Base-by-base conservation (phyloP, 176 grass and related monocot species). In the Oryza glumipatula region DNA sequence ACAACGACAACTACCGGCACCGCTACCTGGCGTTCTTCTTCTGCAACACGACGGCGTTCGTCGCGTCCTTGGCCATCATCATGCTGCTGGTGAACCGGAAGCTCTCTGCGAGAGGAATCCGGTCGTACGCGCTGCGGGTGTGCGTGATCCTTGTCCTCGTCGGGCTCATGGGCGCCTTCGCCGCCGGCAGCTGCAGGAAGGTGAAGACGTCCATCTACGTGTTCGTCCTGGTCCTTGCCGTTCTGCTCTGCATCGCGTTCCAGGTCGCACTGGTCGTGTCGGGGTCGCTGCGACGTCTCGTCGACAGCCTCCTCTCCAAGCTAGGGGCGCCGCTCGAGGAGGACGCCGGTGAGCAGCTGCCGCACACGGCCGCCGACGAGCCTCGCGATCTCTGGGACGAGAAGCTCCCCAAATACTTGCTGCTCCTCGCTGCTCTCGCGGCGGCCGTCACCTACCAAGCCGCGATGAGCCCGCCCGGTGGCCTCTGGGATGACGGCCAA, bases 171-270 rank as follows among this genome's bases (percentile, higher is more conserved):
- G 80, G 80, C 13, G 86, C 86, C n/a, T 92, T 79, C 38, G 78
- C 86, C 5, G 72, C 81, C 2, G 86, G 90, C 2, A 88, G 85
- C 64, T 65, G 76, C 46, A 74, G 89, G 76, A 88, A 80, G 69
- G 85, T 91, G 43, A 84, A 80, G 16, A 88, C 89, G 19, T 88
- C 85, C 65, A 85, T 88, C 35, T 91, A 91, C 19, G 70, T 91
- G 44, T 43, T 88, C 9, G 23, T 72, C 38, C 41, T 88, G 13
- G 65, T 54, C n/a, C 41, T 83, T 9, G 85, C 84, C 3, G 85
- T 91, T 72, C 67, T 91, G 1, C 2, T 84, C 23, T 84, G 65
- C 80, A 81, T 91, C 23, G 43, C 16, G 5, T 21, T 84, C 56
- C 86, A 84, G 24, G 85, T 82, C 14, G 24, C 49, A 19, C 6